Base-by-base conservation (phyloP, 495 filamentous ascomycete genomes). In the Trichodelitschia bisporula region DNA sequence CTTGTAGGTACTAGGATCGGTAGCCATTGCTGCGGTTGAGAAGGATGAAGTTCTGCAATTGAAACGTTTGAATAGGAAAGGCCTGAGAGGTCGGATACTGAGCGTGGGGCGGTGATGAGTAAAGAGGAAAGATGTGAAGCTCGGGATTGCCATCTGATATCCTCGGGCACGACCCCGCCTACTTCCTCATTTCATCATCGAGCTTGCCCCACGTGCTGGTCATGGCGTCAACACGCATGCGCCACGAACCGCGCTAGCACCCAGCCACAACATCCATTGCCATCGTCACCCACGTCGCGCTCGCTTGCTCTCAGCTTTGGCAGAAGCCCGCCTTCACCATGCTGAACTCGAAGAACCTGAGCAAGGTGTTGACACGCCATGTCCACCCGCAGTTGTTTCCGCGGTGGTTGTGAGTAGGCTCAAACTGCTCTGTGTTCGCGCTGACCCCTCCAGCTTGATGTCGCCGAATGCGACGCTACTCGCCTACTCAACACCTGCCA, bases 1-100 rank as follows among this genome's bases (percentile, higher is more conserved):
- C 56, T 78, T 83, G 56, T 91, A 93, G 35, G 62, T 82, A 39
- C 66, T 67, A 18, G 66, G 59, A 40, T 92, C 66, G 13, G 83
- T 73, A 14, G 57, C 60, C 75, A 89, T 90, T 44, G 64, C 61
- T 47, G 54, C 30, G 16, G 14, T 9, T 26, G 12, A 13, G 30
- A 11, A 19, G 11, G 18, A 29, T 24, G 30, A 20, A 25, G 21
- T 25, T 5, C 16, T 19, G 19, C 5, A 8, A 4, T n/a, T 30
- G 30, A 32, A 32, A 24, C 4, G 3, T 25, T 8, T 8, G 21
- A n/a, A n/a, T n/a, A n/a, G n/a, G n/a, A n/a, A n/a, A n/a, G n/a
- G n/a, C n/a, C n/a, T n/a, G 21, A 25, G 12, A 25, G 21, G 8
- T 12, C 21, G 12, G 12, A 8, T 25, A 12, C 21, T 8, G 21